A percentile compares a stretch with the other conserved stretches of the same genome.
phyloP scores from a whole-genome alignment of 2,329 filamentous ascomycete species.

The Hypomyces rosellus region DNA sequence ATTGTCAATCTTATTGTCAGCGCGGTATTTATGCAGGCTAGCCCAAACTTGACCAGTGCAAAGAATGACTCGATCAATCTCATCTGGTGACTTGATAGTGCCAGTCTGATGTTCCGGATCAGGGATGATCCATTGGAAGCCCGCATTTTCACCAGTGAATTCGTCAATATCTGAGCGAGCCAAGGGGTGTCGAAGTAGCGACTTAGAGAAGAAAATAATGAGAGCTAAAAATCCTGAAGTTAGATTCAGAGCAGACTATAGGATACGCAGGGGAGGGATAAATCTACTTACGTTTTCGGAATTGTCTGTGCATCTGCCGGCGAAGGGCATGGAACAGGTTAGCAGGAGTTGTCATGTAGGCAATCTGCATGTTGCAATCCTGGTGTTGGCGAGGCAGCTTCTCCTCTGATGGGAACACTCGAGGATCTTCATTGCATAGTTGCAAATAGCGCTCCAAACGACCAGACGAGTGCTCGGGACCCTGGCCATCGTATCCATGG shows the following conservation, averaged over 20 bases:
- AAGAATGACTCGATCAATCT: conserved; percentile 90
- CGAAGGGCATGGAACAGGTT: conserved; percentile 96
- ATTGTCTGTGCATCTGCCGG: conserved; percentile 97
- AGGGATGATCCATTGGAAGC: conserved; percentile 95
- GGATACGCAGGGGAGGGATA: not conserved
- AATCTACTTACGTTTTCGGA: conserved; percentile 82
- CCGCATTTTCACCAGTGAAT: conserved; percentile 74
- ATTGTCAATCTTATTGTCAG: conserved; percentile 78
- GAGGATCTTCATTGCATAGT: conserved; percentile 94
- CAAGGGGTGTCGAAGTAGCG: conserved; percentile 86
- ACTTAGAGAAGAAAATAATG: conserved; percentile 97
- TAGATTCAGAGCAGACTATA: not conserved
- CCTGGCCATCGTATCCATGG: conserved; percentile 97
- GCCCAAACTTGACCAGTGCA: conserved; percentile 94
- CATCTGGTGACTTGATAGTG: conserved; percentile 68
- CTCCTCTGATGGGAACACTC: conserved; percentile 79
- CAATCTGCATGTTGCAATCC: conserved; percentile 99
- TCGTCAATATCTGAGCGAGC: conserved; percentile 86
- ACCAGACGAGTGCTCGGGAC: conserved; percentile 95
- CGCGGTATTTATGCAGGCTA: conserved; percentile 83
- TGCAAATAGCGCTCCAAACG: conserved; percentile 97
- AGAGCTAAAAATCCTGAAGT: conserved; percentile 54
- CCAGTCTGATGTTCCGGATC: conserved; percentile 77
- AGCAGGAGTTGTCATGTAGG: conserved; percentile 90
- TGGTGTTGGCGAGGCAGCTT: conserved; percentile 97